phyloP scores from a whole-genome alignment of 192 early-diverging fungal species.

The Phlyctochytrium bullatum region DNA sequence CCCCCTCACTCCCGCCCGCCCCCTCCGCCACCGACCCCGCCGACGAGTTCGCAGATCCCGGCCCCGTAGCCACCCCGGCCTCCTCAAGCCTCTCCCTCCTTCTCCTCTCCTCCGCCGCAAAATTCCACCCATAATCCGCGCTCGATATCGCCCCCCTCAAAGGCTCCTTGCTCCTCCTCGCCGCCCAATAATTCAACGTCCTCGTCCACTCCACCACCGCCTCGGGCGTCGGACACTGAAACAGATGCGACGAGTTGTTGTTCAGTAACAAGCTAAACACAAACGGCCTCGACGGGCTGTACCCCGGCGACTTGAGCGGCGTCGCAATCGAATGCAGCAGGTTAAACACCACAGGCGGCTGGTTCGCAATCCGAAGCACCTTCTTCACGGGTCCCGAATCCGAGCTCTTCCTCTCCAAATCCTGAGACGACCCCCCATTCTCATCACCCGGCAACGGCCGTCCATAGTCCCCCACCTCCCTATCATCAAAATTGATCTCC shows the following conservation, averaged over 20 bases:
- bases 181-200: slow-evolving; percentile 94
- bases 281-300: slow-evolving; percentile 69
- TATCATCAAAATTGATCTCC: too few relatives aligned
- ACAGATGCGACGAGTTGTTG: slow-evolving; percentile 85
- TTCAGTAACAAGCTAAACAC: slow-evolving; percentile 84
- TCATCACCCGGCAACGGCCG: background rate
- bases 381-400: background rate
- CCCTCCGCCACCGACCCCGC: slow-evolving; percentile 7
- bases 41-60: background rate
- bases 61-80: slow-evolving; percentile 4
- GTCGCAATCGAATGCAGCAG: slow-evolving; percentile 84
- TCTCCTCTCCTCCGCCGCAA: slow-evolving; percentile 27
- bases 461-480: background rate
- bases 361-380: slow-evolving; percentile 13
- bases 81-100: slow-evolving; percentile 11
- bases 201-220: slow-evolving; percentile 80
- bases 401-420: background rate
- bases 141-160: slow-evolving; percentile 77
- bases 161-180: slow-evolving; percentile 85
- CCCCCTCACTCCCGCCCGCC: slow-evolving; percentile 3
- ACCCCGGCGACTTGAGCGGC: slow-evolving; percentile 80
- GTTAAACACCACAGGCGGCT: slow-evolving; percentile 26
- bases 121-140: slow-evolving; percentile 92
- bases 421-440: background rate
- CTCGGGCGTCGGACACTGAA: slow-evolving; percentile 72